Conservation (phyloP, 73 alveolate species). For the Paraurostyla sp. region DNA sequence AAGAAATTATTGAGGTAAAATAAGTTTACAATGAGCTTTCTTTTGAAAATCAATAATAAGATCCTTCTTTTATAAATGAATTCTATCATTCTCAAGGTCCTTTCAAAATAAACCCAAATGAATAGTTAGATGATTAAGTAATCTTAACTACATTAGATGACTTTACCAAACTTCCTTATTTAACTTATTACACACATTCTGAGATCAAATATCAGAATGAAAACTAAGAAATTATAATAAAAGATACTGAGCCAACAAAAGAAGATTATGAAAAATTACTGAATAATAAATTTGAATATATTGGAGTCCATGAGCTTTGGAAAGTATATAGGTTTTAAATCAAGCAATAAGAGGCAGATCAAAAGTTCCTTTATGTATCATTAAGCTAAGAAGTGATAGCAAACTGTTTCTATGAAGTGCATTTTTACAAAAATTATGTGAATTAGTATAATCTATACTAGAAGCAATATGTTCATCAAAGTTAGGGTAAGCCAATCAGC, state of each 20-base stretch:
- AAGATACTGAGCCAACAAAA: neutral
- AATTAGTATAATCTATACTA: neutral
- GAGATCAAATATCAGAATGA: slow-evolving; percentile 20
- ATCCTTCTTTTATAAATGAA: slow-evolving; percentile 6
- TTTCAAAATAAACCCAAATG: neutral
- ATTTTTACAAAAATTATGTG: slow-evolving; percentile 5
- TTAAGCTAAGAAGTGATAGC: neutral
- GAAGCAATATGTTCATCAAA: neutral
- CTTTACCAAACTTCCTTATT: neutral
- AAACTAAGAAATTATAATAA: neutral
- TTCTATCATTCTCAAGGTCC: neutral
- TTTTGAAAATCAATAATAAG: no score
- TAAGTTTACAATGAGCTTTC: neutral
- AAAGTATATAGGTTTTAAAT: neutral
- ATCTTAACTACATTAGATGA: neutral
- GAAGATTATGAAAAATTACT: neutral
- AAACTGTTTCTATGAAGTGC: slow-evolving; percentile 23
- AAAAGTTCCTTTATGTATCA: slow-evolving; percentile 29
- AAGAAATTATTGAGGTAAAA: neutral
- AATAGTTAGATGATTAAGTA: neutral
- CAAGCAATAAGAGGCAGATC: neutral
- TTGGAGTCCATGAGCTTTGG: slow-evolving; percentile 34
- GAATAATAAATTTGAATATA: neutral
- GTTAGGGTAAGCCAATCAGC: slow-evolving; percentile 23
- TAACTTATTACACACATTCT: slow-evolving; percentile 11